Conservation (phyloP, 2,329 filamentous ascomycete genomes). For the Sclerotinia subarctica region DNA sequence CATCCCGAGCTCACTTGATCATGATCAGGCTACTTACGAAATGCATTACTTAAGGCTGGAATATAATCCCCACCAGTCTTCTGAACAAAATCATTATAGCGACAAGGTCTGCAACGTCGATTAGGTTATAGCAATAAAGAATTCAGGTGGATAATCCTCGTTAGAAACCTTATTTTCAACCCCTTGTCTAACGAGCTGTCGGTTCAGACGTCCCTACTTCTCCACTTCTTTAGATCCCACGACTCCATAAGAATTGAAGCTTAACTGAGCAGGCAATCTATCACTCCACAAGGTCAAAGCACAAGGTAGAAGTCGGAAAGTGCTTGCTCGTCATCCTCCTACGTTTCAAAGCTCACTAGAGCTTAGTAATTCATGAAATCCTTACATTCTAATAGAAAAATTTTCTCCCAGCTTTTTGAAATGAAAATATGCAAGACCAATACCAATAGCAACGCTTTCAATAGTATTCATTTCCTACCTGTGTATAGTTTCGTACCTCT, state of each 20-base stretch:
- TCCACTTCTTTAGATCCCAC: background rate
- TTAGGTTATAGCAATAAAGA: background rate
- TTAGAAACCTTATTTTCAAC: background rate
- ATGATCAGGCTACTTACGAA: too few species aligned
- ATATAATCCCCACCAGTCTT: background rate
- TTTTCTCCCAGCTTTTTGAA: background rate
- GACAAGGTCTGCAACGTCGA: background rate
- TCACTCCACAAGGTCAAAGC: background rate
- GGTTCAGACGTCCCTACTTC: background rate
- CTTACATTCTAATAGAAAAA: background rate
- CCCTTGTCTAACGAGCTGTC: background rate
- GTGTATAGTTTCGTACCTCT: background rate
- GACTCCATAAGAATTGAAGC: background rate
- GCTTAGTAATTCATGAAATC: background rate
- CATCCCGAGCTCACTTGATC: background rate
- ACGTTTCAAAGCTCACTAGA: background rate
- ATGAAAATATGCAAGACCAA: background rate
- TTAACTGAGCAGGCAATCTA: background rate
- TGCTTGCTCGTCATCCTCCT: background rate
- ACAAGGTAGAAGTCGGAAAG: background rate
- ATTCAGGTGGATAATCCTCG: background rate
- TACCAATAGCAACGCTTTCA: background rate
- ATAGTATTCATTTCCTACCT: too few species aligned
- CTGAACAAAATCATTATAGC: background rate
- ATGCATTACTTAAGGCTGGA: background rate